Evolutionary conservation across 108 stramenopile genomes (phyloP), one percentile per base, ranked within the genome.

Genomic region (Fragilariopsis cylindrus): DNA sequence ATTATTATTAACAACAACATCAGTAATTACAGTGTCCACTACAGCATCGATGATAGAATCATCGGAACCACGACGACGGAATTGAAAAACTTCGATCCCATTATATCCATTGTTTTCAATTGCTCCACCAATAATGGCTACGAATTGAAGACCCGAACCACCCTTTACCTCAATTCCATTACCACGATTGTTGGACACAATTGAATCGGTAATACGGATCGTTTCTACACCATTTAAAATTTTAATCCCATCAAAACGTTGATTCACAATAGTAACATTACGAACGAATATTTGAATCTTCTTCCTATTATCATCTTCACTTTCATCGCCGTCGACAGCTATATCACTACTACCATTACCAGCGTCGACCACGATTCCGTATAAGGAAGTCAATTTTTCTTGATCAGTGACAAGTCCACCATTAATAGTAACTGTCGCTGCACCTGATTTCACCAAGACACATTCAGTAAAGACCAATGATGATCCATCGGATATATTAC

Each of bases 321-420:
- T 21, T 6, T 7, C 6, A 3, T 60, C 43, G 7, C 47, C 46
- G 9, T 3, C 15, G 13, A n/a, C 39, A 43, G 21, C 40, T 8
- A 8, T 4, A 21, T 21, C 21, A 21, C 21, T 21, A 21, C 21
- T 1, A 21, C 21, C 19, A 19, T 19, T 1, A 43, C 42, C 62
- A 44, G 62, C 62, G 43, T 63, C 42, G 43, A 63, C 62, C 4
- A 63, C 62, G 42, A 63, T 63, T 45, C 62, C 62, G 11, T 41
- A 43, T 42, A 44, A 42, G 40, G 39, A 41, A 5, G 1, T 12
- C 62, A 44, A 21, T 57, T 39, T 30, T 44, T 60, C 21, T 60
- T 30, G 1, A 30, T 30, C 58, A 21, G 18, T 30, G 3, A 16
- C 62, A 3, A 45, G 13, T 5, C 16, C 39, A n/a, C 62, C 43